phyloP scores from a whole-genome alignment of 1,284 basidiomycete genomes.

The Microbotryum saponariae region DNA sequence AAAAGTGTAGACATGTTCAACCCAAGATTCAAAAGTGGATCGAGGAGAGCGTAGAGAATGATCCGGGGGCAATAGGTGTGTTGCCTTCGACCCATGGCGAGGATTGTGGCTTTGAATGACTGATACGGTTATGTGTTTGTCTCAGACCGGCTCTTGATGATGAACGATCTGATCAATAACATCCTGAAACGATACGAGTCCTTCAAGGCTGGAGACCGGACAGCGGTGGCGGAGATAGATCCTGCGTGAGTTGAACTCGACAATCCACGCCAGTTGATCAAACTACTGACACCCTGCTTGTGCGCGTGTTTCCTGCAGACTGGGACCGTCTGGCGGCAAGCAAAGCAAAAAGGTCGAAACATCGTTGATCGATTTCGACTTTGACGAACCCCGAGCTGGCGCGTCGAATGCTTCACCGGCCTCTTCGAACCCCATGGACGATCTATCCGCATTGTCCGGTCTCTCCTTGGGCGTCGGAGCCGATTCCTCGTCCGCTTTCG shows the following conservation, averaged over 20 bases:
- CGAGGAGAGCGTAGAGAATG: conserved; percentile 67
- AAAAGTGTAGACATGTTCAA: conserved; percentile 70
- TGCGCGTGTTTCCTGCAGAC: neutral
- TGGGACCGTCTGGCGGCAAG: neutral
- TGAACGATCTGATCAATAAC: conserved; percentile 96
- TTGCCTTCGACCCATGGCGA: conserved; percentile 5
- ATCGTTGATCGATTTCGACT: conserved; percentile 37
- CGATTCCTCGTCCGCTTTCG: neutral
- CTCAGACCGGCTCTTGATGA: conserved; percentile 80
- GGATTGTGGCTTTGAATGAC: neutral
- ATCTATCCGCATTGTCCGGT: conserved; percentile 20
- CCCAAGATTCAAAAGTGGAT: conserved; percentile 98
- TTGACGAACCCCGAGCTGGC: conserved; percentile 19
- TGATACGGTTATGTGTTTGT: neutral
- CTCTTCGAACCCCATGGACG: conserved; percentile 28
- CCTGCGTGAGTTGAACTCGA: conserved; percentile 37
- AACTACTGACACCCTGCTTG: neutral
- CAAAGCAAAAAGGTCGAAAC: neutral
- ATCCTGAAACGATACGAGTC: conserved; percentile 83
- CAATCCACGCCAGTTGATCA: neutral
- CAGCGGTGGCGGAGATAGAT: conserved; percentile 52
- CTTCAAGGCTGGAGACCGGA: conserved; percentile 80
- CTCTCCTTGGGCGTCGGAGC: conserved; percentile 25
- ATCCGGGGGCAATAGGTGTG: conserved; percentile 69
- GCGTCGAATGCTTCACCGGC: neutral